Evolutionary conservation across 2,329 filamentous ascomycete genomes (phyloP), one percentile per base, ranked within the genome.

Genomic region (Clarireedia monteithiana): DNA sequence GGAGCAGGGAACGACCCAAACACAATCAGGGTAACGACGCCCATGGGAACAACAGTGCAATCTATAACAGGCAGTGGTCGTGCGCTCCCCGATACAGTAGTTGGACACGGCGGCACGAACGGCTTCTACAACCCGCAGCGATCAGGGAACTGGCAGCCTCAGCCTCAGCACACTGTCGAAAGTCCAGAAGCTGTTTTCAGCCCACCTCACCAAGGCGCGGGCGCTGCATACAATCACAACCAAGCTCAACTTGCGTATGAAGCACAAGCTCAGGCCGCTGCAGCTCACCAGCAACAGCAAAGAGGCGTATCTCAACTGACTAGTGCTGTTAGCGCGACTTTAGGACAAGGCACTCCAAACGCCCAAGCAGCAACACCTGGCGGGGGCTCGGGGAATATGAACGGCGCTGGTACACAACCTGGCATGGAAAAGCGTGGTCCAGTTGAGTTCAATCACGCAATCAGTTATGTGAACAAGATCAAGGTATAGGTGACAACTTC

Each of bases 391-490:
- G 79, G 82, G 59, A 79, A 74, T 34, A 69, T 86, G 56, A 89
- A 86, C 64, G 83, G 82, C 46, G 77, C 78, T 59, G 79, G 77
- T 23, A 74, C 82, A 72, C 72, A 85, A 73, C 74, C 80, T 71
- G 74, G 80, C 72, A 74, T 89, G 69, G 91, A 95, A 71, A 95
- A 94, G 68, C 84, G 91, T 55, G 92, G 91, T 0, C 94, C 94
- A 1, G 94, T 99, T 17, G 94, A 99, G 69, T 99, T 99, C 72
- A 99, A 99, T 69, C 94, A 99, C 73, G 94, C 94, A 0, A 99
- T 99, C 61, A 97, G 91, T 70, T 99, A 99, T 67, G 94, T 99
- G 54, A 99, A 99, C 70, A 99, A 99, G 75, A 99, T 99, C 67
- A 99, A 99, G 85, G 91, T 94, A 46, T 30, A 40, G 39, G n/a